Conservation (phyloP, 208 protist species). For the Porcisia hertigi region DNA sequence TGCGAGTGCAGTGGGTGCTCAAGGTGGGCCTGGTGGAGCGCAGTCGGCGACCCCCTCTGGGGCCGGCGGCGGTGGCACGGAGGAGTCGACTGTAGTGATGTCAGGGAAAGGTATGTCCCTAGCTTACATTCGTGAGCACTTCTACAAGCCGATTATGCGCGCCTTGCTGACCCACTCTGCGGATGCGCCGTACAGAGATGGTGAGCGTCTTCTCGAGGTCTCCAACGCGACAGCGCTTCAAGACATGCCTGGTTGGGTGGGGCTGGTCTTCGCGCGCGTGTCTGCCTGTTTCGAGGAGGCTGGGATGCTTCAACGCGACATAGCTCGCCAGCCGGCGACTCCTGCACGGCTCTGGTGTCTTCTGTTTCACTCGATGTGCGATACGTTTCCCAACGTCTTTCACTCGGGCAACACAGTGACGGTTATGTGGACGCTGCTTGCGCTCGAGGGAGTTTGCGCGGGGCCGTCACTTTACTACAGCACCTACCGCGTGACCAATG, state of each 20-base stretch:
- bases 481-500: slow-evolving; percentile 3
- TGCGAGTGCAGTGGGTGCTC: neutral
- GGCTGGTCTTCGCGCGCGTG: slow-evolving; percentile 31
- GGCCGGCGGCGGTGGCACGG: neutral
- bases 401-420: slow-evolving; percentile 48
- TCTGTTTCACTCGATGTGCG: slow-evolving; percentile 32
- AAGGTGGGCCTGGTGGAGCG: neutral
- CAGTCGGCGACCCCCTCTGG: neutral
- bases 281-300: slow-evolving; percentile 28
- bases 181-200: neutral
- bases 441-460: slow-evolving; percentile 40
- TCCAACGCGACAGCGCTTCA: neutral
- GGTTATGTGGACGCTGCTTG: slow-evolving; percentile 41
- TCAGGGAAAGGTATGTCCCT: neutral
- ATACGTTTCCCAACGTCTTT: slow-evolving; percentile 60
- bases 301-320: slow-evolving; percentile 28
- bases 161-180: neutral
- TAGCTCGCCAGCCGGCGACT: slow-evolving; percentile 32
- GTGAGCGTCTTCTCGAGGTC: neutral
- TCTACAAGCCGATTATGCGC: slow-evolving; percentile 14
- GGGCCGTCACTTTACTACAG: slow-evolving; percentile 20
- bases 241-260: slow-evolving; percentile 13
- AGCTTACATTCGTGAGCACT: slow-evolving; percentile 13
- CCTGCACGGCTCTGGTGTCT: slow-evolving; percentile 38
- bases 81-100: neutral